Conservation (phyloP, 2,329 filamentous ascomycete species). For the Cercospora zeae-maydis region DNA sequence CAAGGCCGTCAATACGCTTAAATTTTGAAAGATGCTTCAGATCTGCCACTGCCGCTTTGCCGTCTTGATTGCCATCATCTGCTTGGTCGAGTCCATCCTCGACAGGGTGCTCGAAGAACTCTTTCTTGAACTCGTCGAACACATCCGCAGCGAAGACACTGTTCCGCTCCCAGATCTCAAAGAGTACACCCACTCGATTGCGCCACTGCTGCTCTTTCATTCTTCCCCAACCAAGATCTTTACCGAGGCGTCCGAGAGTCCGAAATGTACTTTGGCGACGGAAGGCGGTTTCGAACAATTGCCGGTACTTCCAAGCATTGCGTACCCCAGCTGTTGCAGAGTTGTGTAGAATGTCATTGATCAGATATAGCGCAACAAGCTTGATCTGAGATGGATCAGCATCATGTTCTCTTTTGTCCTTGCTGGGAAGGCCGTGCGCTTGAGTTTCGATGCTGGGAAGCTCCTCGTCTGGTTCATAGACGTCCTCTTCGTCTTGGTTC, state of each 20-base stretch:
- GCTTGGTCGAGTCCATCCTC: slow-evolving; percentile 49
- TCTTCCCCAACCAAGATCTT: slow-evolving; percentile 72
- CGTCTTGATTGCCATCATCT: slow-evolving; percentile 38
- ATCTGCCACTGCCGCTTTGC: slow-evolving; percentile 35
- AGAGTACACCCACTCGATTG: slow-evolving; percentile 65
- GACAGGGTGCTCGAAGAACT: slow-evolving; percentile 71
- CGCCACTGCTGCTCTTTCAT: slow-evolving; percentile 82
- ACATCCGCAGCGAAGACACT: slow-evolving; percentile 68
- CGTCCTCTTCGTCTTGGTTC: slow-evolving; percentile 39
- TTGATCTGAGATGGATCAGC: slow-evolving; percentile 69
- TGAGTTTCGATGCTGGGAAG: slow-evolving; percentile 39
- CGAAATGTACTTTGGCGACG: slow-evolving; percentile 68
- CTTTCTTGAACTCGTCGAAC: slow-evolving; percentile 65
- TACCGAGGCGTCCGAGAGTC: slow-evolving; percentile 68
- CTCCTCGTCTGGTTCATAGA: slow-evolving; percentile 37
- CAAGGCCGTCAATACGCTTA: slow-evolving; percentile 54
- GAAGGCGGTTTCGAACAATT: slow-evolving; percentile 72
- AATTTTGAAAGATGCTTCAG: slow-evolving; percentile 36
- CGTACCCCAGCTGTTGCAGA: slow-evolving; percentile 71
- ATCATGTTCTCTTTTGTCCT: slow-evolving; percentile 42
- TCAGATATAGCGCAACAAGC: slow-evolving; percentile 76
- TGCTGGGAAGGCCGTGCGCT: slow-evolving; percentile 23
- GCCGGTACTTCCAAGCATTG: slow-evolving; percentile 81
- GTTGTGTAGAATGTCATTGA: slow-evolving; percentile 75
- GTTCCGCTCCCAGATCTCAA: slow-evolving; percentile 66